Conservation (phyloP, 495 filamentous ascomycete species). For the Hypoxylon trugodes region DNA sequence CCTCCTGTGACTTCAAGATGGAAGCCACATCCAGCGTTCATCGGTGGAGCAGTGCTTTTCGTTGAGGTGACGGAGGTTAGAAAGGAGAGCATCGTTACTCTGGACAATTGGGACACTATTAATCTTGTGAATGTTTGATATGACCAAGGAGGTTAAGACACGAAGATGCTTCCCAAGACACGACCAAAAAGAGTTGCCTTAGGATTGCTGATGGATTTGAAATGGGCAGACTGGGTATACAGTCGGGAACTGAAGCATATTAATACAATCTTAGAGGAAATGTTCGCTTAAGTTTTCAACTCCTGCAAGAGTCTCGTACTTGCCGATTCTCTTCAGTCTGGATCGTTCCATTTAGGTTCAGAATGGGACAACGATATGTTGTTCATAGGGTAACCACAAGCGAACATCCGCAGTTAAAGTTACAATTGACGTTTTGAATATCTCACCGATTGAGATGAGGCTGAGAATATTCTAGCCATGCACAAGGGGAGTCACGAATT, state of each 20-base stretch:
- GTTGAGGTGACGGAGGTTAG: constrained; percentile 23
- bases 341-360: no score
- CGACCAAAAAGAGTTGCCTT: constrained; percentile 8
- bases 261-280: background rate
- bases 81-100: constrained; percentile 31
- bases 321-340: background rate
- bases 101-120: constrained; percentile 9
- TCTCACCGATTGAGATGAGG: no score
- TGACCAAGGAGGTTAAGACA: constrained; percentile 10
- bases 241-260: background rate
- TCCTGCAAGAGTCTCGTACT: background rate
- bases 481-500: no score
- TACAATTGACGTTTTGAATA: background rate
- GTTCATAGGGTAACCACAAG: constrained; percentile 1
- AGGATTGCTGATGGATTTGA: constrained; percentile 5
- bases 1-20: constrained; percentile 56
- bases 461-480: no score
- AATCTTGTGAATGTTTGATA: constrained; percentile 2
- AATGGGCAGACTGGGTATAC: background rate
- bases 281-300: background rate
- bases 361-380: background rate
- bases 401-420: background rate
- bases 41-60: constrained; percentile 4
- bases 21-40: constrained; percentile 58
- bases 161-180: constrained; percentile 32